These are phyloP conservation scores for Camelina sativa DNA, from an alignment of 345 rosid genomes.

Conservation along the genomic window DNA sequence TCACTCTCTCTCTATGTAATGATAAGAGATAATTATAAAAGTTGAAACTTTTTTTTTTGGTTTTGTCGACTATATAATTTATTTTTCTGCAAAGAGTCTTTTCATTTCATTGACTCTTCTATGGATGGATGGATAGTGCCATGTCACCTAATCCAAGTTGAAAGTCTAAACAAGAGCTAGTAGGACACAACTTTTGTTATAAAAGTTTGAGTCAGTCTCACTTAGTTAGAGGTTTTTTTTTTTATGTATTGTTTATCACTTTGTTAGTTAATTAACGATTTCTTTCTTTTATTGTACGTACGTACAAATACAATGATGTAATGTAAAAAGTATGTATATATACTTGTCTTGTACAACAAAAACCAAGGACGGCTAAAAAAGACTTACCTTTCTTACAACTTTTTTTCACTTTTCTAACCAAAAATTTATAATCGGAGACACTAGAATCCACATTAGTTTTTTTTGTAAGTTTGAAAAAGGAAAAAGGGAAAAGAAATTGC, in stretches of 20 bases:
- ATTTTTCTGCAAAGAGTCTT: too few species aligned
- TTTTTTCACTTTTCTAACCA: neutral
- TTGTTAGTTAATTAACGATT: conserved; percentile 37
- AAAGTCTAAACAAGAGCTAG: neutral
- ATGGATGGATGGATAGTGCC: conserved; percentile 2
- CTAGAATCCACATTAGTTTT: too few species aligned
- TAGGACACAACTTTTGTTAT: neutral
- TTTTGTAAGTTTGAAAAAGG: too few species aligned
- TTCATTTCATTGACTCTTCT: conserved; percentile 23
- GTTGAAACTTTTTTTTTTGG: neutral
- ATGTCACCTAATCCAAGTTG: conserved; percentile 15
- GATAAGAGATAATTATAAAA: too few species aligned
- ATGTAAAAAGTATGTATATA: neutral
- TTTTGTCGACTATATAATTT: neutral
- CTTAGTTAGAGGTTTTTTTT: neutral
- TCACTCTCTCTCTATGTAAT: neutral
- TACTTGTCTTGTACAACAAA: neutral
- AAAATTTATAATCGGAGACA: neutral
- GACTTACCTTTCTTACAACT: neutral
- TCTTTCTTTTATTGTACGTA: neutral
- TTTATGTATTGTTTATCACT: neutral
- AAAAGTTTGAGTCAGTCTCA: neutral
- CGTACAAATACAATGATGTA: too few species aligned
- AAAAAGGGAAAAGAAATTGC: too few species aligned
- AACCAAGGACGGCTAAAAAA: neutral